Base-by-base conservation (phyloP, 441 rosid species). In the Flueggea neowawraea region DNA sequence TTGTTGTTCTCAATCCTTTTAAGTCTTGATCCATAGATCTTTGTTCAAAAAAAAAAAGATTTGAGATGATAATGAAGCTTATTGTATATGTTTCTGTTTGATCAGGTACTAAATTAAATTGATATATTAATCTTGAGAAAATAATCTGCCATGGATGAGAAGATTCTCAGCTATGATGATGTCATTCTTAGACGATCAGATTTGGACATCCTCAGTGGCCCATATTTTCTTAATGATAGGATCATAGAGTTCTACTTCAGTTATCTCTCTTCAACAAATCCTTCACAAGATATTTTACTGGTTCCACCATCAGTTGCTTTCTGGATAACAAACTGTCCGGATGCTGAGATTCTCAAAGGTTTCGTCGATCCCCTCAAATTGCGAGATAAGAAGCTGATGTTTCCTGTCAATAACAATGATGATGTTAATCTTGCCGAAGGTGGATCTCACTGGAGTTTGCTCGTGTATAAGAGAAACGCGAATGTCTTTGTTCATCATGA, bases 401-500 rank as follows among this genome's bases (percentile, higher is more conserved):
- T 91, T 66, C 89, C 98, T 0, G 90, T 91, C 16, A 94, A 91
- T 54, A 60, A 91, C 79, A 91, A 89, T 12, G 53, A 50, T 8
- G 79, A 94, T 52, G 87, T 91, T 60, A 81, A 64, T 66, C 49
- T 67, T 54, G 94, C 96, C 0, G 95, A 83, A 71, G 96, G 99
- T 0, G 97, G 97, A 63, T 78, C 68, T 16, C 97, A 91, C 53
- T 94, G 99, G 97, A 94, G 92, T 75, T 74, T 89, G 57, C 86
- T 91, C 39, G 95, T 79, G 12, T 89, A 83, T 56, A 65, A 78
- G 63, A 80, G 79, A 73, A 69, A 62, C 43, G 78, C 76, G 16
- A 77, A 85, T 74, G 63, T 71, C 57, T 91, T 89, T 69, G 78
- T 84, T 70, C 99, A 91, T 75, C 97, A 87, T 16, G 97, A 87